These are phyloP conservation scores for Ustilago nuda DNA, from an alignment of 1,284 basidiomycete genomes.

Conservation along the genomic window DNA sequence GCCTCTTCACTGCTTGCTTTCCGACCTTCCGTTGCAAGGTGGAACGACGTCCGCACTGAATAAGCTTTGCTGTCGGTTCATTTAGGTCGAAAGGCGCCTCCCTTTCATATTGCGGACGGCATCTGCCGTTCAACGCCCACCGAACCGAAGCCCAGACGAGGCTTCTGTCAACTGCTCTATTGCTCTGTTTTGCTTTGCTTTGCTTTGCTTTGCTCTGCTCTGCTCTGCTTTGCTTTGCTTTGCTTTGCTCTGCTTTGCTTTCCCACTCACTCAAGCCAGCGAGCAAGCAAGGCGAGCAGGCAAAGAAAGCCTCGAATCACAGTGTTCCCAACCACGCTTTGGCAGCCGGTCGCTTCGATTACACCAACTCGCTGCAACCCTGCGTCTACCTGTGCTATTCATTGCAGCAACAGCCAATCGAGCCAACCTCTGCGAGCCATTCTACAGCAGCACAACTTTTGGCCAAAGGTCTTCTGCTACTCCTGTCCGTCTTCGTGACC, in stretches of 20 bases:
- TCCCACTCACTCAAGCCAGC: background rate
- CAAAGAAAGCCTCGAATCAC: conserved; percentile 7
- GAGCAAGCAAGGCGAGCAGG: conserved; percentile 8
- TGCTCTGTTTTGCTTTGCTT: background rate
- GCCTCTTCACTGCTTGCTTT: background rate
- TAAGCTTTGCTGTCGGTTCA: conserved; percentile 19
- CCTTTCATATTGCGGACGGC: conserved; percentile 29
- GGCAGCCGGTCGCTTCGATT: conserved; percentile 7
- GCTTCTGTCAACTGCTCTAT: conserved; percentile 7
- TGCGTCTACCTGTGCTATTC: conserved; percentile 3
- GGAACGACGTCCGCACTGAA: conserved; percentile 21
- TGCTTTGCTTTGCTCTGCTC: background rate
- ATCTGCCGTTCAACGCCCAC: conserved; percentile 46
- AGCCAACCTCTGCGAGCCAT: background rate
- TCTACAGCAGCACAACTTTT: background rate
- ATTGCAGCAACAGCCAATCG: conserved; percentile 9
- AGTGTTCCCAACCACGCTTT: conserved; percentile 15
- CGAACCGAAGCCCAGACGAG: conserved; percentile 27
- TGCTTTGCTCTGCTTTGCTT: background rate
- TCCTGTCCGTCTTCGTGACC: background rate
- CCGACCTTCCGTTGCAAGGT: conserved; percentile 1
- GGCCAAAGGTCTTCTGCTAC: background rate
- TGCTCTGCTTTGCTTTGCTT: background rate
- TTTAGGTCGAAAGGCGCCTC: conserved; percentile 6
- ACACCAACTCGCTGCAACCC: conserved; percentile 16